Percentiles rank a stretch among this genome's conserved stretches.
These are phyloP conservation scores for Fusarium poae DNA, from an alignment of 2,329 filamentous ascomycete species.

Conservation along the genomic window DNA sequence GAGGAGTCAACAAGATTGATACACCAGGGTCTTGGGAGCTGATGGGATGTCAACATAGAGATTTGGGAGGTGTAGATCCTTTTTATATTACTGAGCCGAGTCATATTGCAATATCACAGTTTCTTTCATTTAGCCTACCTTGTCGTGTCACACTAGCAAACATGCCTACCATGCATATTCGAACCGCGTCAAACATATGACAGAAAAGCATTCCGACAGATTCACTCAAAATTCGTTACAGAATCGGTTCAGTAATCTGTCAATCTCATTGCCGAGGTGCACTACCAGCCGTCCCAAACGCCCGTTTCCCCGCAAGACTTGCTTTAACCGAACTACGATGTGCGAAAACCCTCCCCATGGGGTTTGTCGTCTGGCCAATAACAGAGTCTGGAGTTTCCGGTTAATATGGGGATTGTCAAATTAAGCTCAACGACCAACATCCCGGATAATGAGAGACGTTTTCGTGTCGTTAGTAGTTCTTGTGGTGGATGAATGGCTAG, in stretches of 20 bases:
- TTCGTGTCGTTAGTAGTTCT: not conserved
- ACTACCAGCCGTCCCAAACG: not conserved
- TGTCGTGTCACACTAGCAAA: not conserved
- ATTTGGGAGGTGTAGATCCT: not conserved
- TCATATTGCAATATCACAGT: not conserved
- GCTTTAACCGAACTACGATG: slow-evolving; percentile 20
- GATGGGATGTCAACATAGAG: accelerated
- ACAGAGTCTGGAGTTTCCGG: not conserved
- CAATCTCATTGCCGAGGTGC: not conserved
- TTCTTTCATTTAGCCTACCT: slow-evolving; percentile 4
- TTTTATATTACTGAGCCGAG: slow-evolving; percentile 10
- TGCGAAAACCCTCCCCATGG: slow-evolving; percentile 26
- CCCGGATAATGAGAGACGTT: not conserved
- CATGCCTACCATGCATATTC: not conserved
- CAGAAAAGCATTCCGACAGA: not conserved
- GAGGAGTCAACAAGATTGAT: not conserved
- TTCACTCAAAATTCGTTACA: too few relatives aligned
- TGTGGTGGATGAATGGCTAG: not conserved
- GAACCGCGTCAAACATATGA: not conserved
- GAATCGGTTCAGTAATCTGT: slow-evolving; percentile 1
- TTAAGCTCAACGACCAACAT: not conserved
- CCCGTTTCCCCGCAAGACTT: slow-evolving; percentile 17
- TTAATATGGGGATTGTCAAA: slow-evolving; percentile 1
- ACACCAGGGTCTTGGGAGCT: not conserved
- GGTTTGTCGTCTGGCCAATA: not conserved